Base-by-base conservation (phyloP, 305 asterid genomes). In the Fraxinus angustifolia region DNA sequence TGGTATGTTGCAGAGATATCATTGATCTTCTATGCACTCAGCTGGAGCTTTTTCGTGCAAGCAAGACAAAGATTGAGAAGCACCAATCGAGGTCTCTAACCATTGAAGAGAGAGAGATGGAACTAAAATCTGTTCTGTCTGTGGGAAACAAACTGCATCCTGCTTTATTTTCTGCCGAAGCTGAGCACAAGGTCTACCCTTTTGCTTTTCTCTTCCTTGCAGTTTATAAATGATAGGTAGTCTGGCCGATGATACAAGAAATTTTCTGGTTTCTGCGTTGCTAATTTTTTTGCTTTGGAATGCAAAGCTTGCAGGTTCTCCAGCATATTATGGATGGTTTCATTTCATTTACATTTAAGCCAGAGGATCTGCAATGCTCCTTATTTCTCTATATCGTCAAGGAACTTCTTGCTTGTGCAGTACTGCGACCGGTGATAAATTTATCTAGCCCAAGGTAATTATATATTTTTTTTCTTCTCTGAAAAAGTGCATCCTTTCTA, bases 401-500 rank as follows among this genome's bases (percentile, higher is more conserved):
- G 85, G 99, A 96, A 89, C 97, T 96, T 83, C 95, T 96, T 87
- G 97, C 98, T 72, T 93, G 98, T 90, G 95, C 87, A 82, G 98
- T 94, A 79, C 88, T 96, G 58, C 89, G 99, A 33, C 99, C 99
- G 6, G 98, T 96, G 81, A 83, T 96, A 82, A 94, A 96, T 90
- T 91, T 96, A 36, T 97, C 93, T 81, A 94, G 87, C 88, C 98
- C 98, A 85, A 94, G 97, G 99, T 93, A 83, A 73, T 75, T 73
- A 71, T 56, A 73, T 48, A 33, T 56, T 79, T 81, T 60, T 60
- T 8, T 77, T 38, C 67, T 78, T 79, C 77, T 85, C 74, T 78
- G 76, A 73, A 82, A 82, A 85, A 56, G 36, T 80, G 72, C 78
- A 79, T 30, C 72, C 17, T 83, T 71, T 73, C 79, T 82, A 76